phyloP scores from a whole-genome alignment of 2,329 filamentous ascomycete species.

The Pseudocercospora pini-densiflorae region DNA sequence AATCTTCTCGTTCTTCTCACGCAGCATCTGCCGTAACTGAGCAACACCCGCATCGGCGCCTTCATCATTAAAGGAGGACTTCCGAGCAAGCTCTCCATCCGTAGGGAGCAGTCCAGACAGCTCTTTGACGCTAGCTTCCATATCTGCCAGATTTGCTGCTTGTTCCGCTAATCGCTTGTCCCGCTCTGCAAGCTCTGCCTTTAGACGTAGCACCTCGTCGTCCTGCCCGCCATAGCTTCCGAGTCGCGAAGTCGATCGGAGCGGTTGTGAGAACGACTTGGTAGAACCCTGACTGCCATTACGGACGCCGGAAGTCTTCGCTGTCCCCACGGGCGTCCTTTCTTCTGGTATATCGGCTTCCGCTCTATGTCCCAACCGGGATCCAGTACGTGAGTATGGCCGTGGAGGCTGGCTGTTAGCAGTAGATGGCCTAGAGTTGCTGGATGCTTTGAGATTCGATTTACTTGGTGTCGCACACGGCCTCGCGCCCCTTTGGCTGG shows the following conservation, averaged over 20 bases:
- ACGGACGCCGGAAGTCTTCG: conserved; percentile 50
- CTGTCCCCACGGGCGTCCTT: conserved; percentile 31
- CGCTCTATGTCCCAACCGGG: conserved; percentile 49
- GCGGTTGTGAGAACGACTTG: conserved; percentile 42
- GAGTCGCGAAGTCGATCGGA: conserved; percentile 44
- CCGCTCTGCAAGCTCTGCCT: conserved; percentile 76
- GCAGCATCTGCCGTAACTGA: conserved; percentile 78
- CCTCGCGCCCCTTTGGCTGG: conserved; percentile 52
- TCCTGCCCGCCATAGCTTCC: conserved; percentile 34
- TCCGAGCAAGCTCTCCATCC: conserved; percentile 43
- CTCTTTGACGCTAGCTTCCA: conserved; percentile 87
- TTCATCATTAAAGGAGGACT: conserved; percentile 52
- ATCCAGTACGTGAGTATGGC: conserved; percentile 54
- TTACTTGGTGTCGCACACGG: conserved; percentile 50
- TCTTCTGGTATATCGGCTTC: conserved; percentile 47
- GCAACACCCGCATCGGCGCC: conserved; percentile 63
- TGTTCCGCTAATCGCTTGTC: conserved; percentile 91
- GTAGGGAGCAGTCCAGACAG: conserved; percentile 72
- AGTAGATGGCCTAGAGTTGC: conserved; percentile 54
- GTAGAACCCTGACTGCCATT: conserved; percentile 42
- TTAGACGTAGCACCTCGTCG: conserved; percentile 71
- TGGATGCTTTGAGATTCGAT: conserved; percentile 50
- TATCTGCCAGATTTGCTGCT: conserved; percentile 78
- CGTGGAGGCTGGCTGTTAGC: conserved; percentile 41
- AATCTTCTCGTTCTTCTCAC: conserved; percentile 98